phyloP scores from a whole-genome alignment of 2,329 filamentous ascomycete species.

The Neurospora sp. region DNA sequence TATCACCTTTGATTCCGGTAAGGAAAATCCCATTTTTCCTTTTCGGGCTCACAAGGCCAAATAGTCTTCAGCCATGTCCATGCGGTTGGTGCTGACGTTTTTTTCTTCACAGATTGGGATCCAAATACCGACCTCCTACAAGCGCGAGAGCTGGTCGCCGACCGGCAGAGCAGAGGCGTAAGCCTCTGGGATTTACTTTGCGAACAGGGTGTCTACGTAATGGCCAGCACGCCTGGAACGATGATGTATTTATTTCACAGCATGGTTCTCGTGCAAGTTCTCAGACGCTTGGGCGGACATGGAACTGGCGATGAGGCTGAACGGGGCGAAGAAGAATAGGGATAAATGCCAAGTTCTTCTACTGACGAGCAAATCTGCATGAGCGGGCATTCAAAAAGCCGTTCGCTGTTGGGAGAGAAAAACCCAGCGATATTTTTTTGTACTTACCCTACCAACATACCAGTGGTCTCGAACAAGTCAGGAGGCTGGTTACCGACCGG shows the following conservation, averaged over 20 bases:
- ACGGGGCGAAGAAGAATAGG: background rate
- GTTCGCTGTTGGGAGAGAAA: background rate
- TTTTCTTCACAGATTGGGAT: background rate
- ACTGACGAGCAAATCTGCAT: background rate
- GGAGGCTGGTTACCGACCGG: background rate
- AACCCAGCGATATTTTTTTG: background rate
- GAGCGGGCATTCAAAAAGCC: background rate
- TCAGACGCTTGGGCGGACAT: background rate
- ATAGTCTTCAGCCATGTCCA: background rate
- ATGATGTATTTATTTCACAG: background rate
- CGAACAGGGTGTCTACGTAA: background rate
- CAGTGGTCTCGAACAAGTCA: background rate
- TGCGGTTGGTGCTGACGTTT: background rate
- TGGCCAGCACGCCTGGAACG: too few relatives aligned
- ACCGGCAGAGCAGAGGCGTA: background rate
- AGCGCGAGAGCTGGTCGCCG: background rate
- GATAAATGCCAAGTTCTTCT: background rate
- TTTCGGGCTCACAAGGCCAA: background rate
- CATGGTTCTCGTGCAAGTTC: background rate
- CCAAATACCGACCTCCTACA: background rate
- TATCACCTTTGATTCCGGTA: background rate
- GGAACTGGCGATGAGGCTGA: background rate
- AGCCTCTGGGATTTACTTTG: background rate
- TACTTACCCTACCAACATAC: background rate
- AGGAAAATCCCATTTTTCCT: background rate